These are phyloP conservation scores for Phytophthora pisi DNA, from an alignment of 352 stramenopile genomes.

Conservation along the genomic window DNA sequence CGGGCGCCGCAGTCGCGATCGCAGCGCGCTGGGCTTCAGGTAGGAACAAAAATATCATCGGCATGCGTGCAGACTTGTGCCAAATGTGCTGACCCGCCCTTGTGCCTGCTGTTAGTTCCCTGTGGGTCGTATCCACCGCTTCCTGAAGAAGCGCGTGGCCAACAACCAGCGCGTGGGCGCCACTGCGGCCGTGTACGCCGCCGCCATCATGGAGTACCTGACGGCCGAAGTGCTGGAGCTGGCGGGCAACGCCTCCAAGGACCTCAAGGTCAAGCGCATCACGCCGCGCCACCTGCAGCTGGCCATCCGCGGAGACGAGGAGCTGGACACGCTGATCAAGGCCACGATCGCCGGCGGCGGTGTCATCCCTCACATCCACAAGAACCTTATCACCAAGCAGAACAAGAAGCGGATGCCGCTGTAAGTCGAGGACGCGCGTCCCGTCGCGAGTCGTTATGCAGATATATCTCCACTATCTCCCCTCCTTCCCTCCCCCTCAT, in stretches of 20 bases:
- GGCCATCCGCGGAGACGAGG: slow-evolving; percentile 99
- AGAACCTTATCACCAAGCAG: slow-evolving; percentile 99
- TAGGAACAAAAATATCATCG: slow-evolving; percentile 27
- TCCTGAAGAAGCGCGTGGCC: slow-evolving; percentile 98
- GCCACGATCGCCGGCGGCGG: slow-evolving; percentile 99
- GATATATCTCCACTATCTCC: background rate
- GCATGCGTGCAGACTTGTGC: slow-evolving; percentile 6
- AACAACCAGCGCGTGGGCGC: slow-evolving; percentile 98
- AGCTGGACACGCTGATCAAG: slow-evolving; percentile 99
- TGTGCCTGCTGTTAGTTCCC: slow-evolving; percentile 90
- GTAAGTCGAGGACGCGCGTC: slow-evolving; percentile 30
- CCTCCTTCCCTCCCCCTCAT: background rate
- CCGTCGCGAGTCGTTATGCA: slow-evolving; percentile 6
- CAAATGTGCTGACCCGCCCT: slow-evolving; percentile 8
- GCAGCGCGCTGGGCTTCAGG: slow-evolving; percentile 97
- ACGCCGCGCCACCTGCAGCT: slow-evolving; percentile 99
- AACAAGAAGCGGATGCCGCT: slow-evolving; percentile 87
- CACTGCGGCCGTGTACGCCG: slow-evolving; percentile 99
- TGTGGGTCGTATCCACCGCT: slow-evolving; percentile 99
- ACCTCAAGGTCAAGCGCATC: slow-evolving; percentile 98
- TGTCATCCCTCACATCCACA: slow-evolving; percentile 99
- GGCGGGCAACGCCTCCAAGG: slow-evolving; percentile 97
- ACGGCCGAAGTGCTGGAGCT: slow-evolving; percentile 99
- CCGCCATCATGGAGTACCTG: slow-evolving; percentile 99
- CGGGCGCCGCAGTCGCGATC: slow-evolving; percentile 99